Evolutionary conservation across 2,329 filamentous ascomycete genomes (phyloP), one percentile per base, ranked within the genome.

Genomic region (Chrysoporthe cubensis): DNA sequence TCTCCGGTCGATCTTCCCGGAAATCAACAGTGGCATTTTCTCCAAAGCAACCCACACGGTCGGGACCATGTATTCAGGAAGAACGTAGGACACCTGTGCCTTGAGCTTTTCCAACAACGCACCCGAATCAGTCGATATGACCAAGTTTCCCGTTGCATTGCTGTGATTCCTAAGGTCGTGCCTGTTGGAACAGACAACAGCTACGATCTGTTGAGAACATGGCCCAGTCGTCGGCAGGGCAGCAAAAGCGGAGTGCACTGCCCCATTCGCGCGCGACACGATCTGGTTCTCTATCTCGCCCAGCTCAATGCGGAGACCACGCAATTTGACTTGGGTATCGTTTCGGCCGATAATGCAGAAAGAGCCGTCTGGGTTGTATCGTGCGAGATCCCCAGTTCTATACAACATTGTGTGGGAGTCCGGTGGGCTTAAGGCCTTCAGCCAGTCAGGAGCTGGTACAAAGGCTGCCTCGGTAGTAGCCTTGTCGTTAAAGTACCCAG

Each of bases 271-370:
- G 26, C 26, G 26, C 26, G 26, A 26, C 26, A 26, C 26, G 26
- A 26, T 2, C 26, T 63, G 46, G 61, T 63, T 52, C 46, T 54
- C 61, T 9, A 63, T 42, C 32, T 63, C 61, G 8, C 61, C 61
- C 2, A 63, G 61, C 37, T 63, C 61, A 9, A 63, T 37, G 26
- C 61, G 61, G 11, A 52, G n/a, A 26, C 61, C 61, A 14, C 61
- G 61, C 26, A 63, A n/a, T 9, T 63, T 63, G 14, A 63, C n/a
- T n/a, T 63, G 61, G 13, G 61, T 63, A n/a, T 63, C 43, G 4
- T 34, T 26, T 13, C 61, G 26, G 13, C 61, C 61, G 32, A 52
- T 26, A 44, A 63, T 52, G 5, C n/a, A 13, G 46, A 63, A 34
- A 11, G 61, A 16, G 43, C 61, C 61, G 32, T 52, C 61, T 0